Conservation (phyloP, 2,329 filamentous ascomycete species). For the Cytospora piceae region DNA sequence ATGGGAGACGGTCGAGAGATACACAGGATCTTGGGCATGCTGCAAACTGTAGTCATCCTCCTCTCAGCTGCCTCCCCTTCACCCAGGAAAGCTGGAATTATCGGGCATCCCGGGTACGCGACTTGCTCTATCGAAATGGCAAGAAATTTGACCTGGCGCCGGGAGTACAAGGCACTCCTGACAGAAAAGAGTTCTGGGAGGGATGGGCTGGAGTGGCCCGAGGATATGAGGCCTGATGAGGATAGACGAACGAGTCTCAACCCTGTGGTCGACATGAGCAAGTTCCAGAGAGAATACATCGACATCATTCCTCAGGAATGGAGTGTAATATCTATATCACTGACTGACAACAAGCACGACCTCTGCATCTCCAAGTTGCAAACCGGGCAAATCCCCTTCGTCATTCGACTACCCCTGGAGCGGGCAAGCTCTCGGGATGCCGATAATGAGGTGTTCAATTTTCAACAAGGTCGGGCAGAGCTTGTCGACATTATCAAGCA, state of each 20-base stretch:
- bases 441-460: constrained; percentile 79
- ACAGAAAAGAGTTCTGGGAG: constrained; percentile 50
- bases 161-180: constrained; percentile 62
- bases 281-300: constrained; percentile 79
- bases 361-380: constrained; percentile 88
- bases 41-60: constrained; percentile 68
- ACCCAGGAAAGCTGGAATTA: constrained; percentile 44
- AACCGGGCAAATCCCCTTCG: constrained; percentile 75
- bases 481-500: constrained; percentile 79
- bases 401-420: constrained; percentile 83
- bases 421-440: constrained; percentile 80
- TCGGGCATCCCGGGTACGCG: constrained; percentile 59
- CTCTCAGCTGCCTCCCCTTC: constrained; percentile 63
- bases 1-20: constrained; percentile 62
- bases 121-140: constrained; percentile 70
- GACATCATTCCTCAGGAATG: constrained; percentile 82
- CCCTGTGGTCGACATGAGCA: constrained; percentile 55
- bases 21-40: constrained; percentile 63
- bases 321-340: constrained; percentile 82
- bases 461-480: constrained; percentile 77
- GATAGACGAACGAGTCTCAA: constrained; percentile 50
- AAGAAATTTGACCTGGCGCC: constrained; percentile 68
- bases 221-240: constrained; percentile 39
- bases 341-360: constrained; percentile 82
- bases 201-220: constrained; percentile 41